phyloP scores from a whole-genome alignment of 148 eudicot species.

The Fagopyrum tataricum region DNA sequence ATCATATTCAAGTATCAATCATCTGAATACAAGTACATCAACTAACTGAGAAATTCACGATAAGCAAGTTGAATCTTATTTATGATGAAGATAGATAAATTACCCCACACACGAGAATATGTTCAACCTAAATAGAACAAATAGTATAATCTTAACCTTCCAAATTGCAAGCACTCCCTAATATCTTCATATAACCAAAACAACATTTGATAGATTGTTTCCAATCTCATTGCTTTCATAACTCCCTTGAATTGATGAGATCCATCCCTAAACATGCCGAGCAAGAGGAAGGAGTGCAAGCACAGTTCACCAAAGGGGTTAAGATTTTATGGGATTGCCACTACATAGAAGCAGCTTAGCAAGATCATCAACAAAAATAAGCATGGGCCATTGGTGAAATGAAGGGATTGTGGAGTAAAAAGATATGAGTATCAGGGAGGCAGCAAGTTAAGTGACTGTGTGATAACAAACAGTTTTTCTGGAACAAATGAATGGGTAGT shows the following conservation, averaged over 20 bases:
- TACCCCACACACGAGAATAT: not conserved
- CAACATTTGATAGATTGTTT: not conserved
- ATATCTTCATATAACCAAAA: not conserved
- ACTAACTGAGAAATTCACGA: not conserved
- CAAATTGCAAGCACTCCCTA: conserved; percentile 5
- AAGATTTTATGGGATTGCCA: not conserved
- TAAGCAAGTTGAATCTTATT: not conserved
- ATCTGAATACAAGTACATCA: not conserved
- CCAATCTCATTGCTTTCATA: not conserved
- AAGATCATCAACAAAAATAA: not conserved
- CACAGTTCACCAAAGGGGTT: not conserved
- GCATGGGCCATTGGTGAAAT: not conserved
- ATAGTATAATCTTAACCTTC: not conserved
- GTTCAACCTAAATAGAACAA: not conserved
- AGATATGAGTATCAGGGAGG: not conserved
- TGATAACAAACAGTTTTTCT: not conserved
- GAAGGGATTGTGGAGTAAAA: not conserved
- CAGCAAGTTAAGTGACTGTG: not conserved
- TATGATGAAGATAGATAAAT: not conserved
- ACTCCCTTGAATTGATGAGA: not conserved
- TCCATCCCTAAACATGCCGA: not conserved
- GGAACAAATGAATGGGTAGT: not conserved
- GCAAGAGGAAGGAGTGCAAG: not conserved
- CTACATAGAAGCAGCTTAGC: not conserved
- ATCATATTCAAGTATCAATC: not conserved